Conservation (phyloP, 306 rosid species). For the Elaeagnus macrophylla region DNA sequence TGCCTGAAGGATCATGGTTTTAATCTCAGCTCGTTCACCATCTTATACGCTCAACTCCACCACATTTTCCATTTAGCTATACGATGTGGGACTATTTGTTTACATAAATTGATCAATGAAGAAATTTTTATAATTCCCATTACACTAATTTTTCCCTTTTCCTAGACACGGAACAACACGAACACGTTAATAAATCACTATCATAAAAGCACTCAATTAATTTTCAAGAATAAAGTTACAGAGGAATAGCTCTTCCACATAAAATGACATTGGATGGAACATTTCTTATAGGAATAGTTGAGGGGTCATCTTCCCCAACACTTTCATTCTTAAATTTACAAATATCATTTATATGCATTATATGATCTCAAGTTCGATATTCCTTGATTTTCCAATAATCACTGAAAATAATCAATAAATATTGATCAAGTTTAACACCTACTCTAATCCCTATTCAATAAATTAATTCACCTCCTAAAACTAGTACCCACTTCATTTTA, state of each 20-base stretch:
- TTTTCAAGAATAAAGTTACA: neutral
- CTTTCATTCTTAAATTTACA: slow-evolving; percentile 5
- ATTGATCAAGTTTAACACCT: too few relatives aligned
- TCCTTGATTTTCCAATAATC: neutral
- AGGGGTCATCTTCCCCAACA: slow-evolving; percentile 1
- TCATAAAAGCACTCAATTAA: neutral
- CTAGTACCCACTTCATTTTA: too few relatives aligned
- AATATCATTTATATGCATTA: slow-evolving; percentile 1
- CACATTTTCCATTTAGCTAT: fast-evolving
- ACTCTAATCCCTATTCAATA: too few relatives aligned
- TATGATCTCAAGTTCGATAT: slow-evolving; percentile 4
- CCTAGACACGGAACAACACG: too few relatives aligned
- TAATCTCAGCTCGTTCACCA: fast-evolving
- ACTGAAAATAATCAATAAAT: too few relatives aligned
- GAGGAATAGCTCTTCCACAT: neutral
- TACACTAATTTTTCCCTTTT: too few relatives aligned
- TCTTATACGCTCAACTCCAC: slow-evolving; percentile 16
- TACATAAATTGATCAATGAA: too few relatives aligned
- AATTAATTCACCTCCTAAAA: too few relatives aligned
- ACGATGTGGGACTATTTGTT: slow-evolving; percentile 38
- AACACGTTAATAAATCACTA: too few relatives aligned
- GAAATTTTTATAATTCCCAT: too few relatives aligned
- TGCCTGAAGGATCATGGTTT: slow-evolving; percentile 72
- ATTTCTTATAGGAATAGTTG: neutral
- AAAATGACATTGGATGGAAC: neutral